Percentiles rank a stretch among this genome's conserved stretches.
Evolutionary conservation across 2,329 filamentous ascomycete species (phyloP).

Genomic region (Arachnopeziza araneosa): DNA sequence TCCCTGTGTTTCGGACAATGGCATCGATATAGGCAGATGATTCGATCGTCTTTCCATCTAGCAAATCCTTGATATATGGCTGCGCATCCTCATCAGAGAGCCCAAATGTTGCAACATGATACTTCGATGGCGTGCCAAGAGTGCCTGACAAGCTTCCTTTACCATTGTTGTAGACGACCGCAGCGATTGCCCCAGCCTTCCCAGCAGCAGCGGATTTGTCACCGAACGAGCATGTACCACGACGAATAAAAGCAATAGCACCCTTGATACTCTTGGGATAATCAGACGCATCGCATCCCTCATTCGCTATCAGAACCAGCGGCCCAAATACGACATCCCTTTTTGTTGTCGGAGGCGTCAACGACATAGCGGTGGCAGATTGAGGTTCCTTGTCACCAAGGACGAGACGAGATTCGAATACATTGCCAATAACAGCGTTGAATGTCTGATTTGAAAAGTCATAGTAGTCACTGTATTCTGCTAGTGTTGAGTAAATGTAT

Average conservation of each 20-base stretch:
- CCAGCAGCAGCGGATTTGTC: slow-evolving; percentile 64
- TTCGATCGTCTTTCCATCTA: slow-evolving; percentile 43
- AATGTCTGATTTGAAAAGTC: slow-evolving; percentile 58
- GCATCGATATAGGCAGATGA: slow-evolving; percentile 56
- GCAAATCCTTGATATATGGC: slow-evolving; percentile 49
- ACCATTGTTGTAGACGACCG: slow-evolving; percentile 57
- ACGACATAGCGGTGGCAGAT: slow-evolving; percentile 51
- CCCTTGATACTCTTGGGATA: slow-evolving; percentile 54
- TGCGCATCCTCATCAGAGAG: slow-evolving; percentile 55
- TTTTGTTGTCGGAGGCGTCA: slow-evolving; percentile 60
- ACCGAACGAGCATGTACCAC: slow-evolving; percentile 67
- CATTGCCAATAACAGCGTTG: slow-evolving; percentile 53
- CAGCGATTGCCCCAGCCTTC: slow-evolving; percentile 62
- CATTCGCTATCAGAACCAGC: slow-evolving; percentile 53
- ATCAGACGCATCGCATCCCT: slow-evolving; percentile 60
- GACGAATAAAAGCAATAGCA: slow-evolving; percentile 64
- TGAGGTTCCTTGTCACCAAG: slow-evolving; percentile 47
- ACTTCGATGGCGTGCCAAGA: slow-evolving; percentile 52
- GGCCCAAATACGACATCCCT: slow-evolving; percentile 54
- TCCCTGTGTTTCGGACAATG: slow-evolving; percentile 38
- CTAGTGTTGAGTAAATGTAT: slow-evolving; percentile 54
- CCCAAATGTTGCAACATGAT: slow-evolving; percentile 64
- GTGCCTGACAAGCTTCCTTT: slow-evolving; percentile 58
- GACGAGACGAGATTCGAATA: slow-evolving; percentile 53
- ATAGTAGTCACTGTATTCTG: slow-evolving; percentile 55